Conservation (phyloP, 139 green algal genomes). For the Ettlia oleoabundans region DNA sequence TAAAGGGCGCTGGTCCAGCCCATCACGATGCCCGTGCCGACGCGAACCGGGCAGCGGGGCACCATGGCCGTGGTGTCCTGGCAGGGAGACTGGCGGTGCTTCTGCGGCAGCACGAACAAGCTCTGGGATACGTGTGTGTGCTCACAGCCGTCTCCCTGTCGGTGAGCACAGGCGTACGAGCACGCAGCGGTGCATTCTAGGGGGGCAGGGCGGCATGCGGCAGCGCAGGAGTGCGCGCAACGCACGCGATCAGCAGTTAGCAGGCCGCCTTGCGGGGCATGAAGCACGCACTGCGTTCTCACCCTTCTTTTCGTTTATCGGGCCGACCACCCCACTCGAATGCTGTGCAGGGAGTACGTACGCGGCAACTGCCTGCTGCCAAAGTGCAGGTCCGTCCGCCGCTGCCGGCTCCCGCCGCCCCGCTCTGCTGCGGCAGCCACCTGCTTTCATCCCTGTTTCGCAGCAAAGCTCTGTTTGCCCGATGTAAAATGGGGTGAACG, state of each 20-base stretch:
- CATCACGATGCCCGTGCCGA: neutral
- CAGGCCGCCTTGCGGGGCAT: too few species aligned
- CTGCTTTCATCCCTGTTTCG: too few species aligned
- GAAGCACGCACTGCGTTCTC: neutral
- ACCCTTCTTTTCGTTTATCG: neutral
- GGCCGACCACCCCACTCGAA: neutral
- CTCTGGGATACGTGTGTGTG: conserved; percentile 39
- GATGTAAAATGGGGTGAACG: too few species aligned
- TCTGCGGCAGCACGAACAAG: conserved; percentile 37
- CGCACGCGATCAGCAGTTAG: too few species aligned
- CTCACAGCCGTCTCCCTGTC: neutral
- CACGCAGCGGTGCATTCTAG: neutral
- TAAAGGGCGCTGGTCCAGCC: too few species aligned
- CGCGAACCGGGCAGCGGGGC: neutral
- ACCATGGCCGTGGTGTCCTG: conserved; percentile 10
- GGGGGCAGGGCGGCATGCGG: too few species aligned
- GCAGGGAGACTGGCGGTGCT: conserved; percentile 44
- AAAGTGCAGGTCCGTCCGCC: conserved; percentile 25
- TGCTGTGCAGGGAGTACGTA: conserved; percentile 36
- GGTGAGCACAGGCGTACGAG: neutral
- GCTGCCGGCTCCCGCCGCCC: neutral
- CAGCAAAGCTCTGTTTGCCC: too few species aligned
- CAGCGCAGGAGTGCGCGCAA: too few species aligned
- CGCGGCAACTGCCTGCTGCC: conserved; percentile 47
- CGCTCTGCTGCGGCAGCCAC: neutral